Percentiles rank a stretch among this genome's conserved stretches.
phyloP scores from a whole-genome alignment of 768 basidiomycete genomes.

The Termitomyces sp. region DNA sequence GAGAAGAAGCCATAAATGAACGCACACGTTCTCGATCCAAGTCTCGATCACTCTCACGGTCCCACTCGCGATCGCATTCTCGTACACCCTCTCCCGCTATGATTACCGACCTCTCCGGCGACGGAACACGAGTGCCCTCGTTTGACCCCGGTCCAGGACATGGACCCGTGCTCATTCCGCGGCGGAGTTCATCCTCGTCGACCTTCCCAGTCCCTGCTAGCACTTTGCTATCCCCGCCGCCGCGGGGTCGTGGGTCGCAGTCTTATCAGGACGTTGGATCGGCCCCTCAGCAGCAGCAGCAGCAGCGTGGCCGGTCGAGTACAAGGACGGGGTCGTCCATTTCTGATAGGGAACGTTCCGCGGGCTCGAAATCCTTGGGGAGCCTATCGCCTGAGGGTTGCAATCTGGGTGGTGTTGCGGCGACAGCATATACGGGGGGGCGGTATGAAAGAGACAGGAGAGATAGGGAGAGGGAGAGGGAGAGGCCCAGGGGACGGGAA shows the following conservation, averaged over 20 bases:
- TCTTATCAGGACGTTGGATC: slow-evolving; percentile 15
- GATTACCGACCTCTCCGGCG: slow-evolving; percentile 11
- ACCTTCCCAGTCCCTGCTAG: slow-evolving; percentile 9
- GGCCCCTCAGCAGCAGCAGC: background rate
- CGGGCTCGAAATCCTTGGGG: slow-evolving; percentile 18
- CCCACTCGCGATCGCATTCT: slow-evolving; percentile 35
- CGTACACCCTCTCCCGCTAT: slow-evolving; percentile 41
- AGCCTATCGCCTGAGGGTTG: slow-evolving; percentile 23
- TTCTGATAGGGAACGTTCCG: slow-evolving; percentile 39
- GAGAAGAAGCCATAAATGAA: slow-evolving; percentile 4
- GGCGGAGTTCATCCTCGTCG: slow-evolving; percentile 15
- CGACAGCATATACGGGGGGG: slow-evolving; percentile 24
- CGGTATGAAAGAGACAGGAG: slow-evolving; percentile 23
- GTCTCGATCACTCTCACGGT: slow-evolving; percentile 24
- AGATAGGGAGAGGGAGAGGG: slow-evolving; percentile 15
- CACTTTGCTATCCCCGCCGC: slow-evolving; percentile 22
- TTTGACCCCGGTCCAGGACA: slow-evolving; percentile 13
- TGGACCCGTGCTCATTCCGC: slow-evolving; percentile 12
- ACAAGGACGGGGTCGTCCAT: slow-evolving; percentile 50
- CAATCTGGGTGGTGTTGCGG: slow-evolving; percentile 14
- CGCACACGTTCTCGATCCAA: slow-evolving; percentile 17
- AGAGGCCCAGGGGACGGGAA: slow-evolving; percentile 35
- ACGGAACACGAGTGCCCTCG: background rate
- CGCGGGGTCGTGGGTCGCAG: slow-evolving; percentile 19
- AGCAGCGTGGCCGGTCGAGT: slow-evolving; percentile 47